Base-by-base conservation (phyloP, 768 basidiomycete genomes). In the Russula sp. region DNA sequence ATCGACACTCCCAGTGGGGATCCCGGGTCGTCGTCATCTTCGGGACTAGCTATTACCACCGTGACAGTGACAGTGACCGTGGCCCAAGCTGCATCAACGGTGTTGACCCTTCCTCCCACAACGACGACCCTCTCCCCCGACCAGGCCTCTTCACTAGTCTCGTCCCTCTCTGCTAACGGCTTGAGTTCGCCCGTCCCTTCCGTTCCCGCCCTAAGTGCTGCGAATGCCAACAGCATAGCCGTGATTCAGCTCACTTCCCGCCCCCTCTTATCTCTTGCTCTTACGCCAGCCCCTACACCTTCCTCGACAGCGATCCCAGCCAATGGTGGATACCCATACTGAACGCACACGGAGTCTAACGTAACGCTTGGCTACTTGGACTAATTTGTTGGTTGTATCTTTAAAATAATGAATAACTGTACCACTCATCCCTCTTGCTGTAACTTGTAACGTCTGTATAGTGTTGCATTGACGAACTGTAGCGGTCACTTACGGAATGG, bases 101-200 rank as follows among this genome's bases (percentile, higher is more conserved):
- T 66, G 16, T 55, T 65, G 8, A 74, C 74, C 5, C 70, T 78
- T 45, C 56, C 71, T 4, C 66, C 77, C 16, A 71, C 73, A 22
- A 83, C 81, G 0, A 72, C 74, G 32, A 81, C 79, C 2, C 69
- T 84, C 48, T 71, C 74, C 31, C 79, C 80, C 9, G 66, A 75
- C 11, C 74, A 78, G 37, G 82, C 79, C 4, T 73, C 76, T 35
- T 14, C n/a, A 13, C 14, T 60, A 14, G 1, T 58, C 22, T 63
- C 62, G 9, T 27, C 34, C 3, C 42, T 64, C 54, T 31, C 54
- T 11, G 40, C 40, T 18, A 59, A 40, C 8, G 18, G 49, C 18
- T 10, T 20, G 16, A 75, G 73, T 51, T 64, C 80, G 22, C 67
- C 82, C 16, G 71, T 79, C 2, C 77, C 75, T 61, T 66, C 79